Base-by-base conservation (phyloP, 2,329 filamentous ascomycete species). In the Hortaea sp. region DNA sequence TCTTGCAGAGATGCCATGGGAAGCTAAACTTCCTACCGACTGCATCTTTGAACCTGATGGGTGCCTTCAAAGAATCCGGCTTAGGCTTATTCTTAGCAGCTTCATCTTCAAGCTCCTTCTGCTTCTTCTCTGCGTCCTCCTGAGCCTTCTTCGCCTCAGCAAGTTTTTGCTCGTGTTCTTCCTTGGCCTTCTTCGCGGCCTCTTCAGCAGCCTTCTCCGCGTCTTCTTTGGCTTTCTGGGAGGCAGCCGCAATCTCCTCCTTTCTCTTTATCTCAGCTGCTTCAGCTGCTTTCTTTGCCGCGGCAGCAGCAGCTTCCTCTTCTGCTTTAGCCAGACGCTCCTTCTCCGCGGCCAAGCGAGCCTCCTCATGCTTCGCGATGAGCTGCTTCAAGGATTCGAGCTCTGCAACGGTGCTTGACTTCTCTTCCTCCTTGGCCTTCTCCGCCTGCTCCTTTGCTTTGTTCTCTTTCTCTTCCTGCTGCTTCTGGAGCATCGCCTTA, bases 11-110 rank as follows among this genome's bases (percentile, higher is more conserved):
- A 52, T 89, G 79, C 67, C 83, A 95, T 1, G 89, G 89, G 60
- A 95, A 95, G 66, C 81, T 92, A 64, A 94, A 95, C 65, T 94
- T 95, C 54, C 89, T 78, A 30, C 87, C 86, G 11, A 95, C 81
- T 1, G 88, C 88, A 63, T 95, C 89, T 67, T 94, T 94, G 70
- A 94, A 94, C 55, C 82, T 83, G 63, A 95, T 86, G 2, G 85
- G 86, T 39, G 81, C 73, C 64, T 87, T 85, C 54, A 74, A 73
- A 46, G 74, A 71, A n/a, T 77, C 72, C 2, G 73, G 69, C 59
- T 60, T 69, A 49, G 56, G 74, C 65, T 53, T 70, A 44, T 68
- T 69, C 45, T 70, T 72, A 41, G 66, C 68, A 3, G 65, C 64
- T 50, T 72, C 71, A 43, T 69, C 69, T 49, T 73, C 70, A 5